Evolutionary conservation across 1,139 yeast genomes (phyloP), one percentile per base, ranked within the genome.

Genomic region (Kurtzmaniella quercitrusa): DNA sequence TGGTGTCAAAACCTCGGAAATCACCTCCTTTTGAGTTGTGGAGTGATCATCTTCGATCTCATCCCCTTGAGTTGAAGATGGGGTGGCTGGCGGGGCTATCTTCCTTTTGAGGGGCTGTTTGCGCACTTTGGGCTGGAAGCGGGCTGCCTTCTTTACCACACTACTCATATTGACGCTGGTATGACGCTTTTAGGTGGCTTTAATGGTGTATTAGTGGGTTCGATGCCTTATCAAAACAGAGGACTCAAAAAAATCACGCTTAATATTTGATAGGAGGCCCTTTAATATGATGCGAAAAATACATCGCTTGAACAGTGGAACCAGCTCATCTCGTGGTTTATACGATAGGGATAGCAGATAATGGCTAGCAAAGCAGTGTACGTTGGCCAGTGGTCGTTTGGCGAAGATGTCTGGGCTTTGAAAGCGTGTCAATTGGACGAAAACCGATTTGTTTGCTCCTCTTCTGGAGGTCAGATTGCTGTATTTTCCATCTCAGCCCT

Each of bases 61-160:
- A 27, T 27, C 31, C 31, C 31, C 31, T 27, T 27, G 31, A 27
- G 31, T 27, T 10, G 38, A 17, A 36, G 38, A 43, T 1, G 65
- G 62, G 21, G 66, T 66, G 3, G 69, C 51, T 18, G 46, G 45
- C 34, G 50, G 50, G 10, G 54, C 16, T 31, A 31, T 46, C 43
- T 53, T 56, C 48, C 57, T 57, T 47, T 60, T 52, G 21, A 50
- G 41, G 7, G 56, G 47, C 36, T 61, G 60, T 52, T 63, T 61
- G 55, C 63, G 66, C 40, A 70, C 50, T 52, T 68, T 68, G 39
- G 77, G 77, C 38, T 65, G 59, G 54, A 73, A 73, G 46, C 62
- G 71, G 17, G 74, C 59, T 39, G 66, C 61, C 56, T 72, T 70
- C 59, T 68, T 73, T 25, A 75, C 73, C 39, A 75, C 63, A 66